Conservation (phyloP, 331 rosid genomes). For the Stylosanthes scabra region DNA sequence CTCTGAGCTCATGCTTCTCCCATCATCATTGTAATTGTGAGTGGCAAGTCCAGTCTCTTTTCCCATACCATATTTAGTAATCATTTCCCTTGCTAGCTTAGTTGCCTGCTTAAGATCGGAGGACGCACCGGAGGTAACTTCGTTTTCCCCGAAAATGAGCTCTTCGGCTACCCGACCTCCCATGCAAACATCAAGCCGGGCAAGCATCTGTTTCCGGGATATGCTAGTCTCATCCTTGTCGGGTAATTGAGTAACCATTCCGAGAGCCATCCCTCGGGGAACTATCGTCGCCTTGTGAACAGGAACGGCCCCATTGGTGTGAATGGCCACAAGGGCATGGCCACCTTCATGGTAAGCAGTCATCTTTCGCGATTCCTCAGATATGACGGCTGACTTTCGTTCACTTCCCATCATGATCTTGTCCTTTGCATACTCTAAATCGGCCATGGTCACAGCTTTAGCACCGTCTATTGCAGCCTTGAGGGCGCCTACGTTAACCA, state of each 20-base stretch:
- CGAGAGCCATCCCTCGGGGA: constrained; percentile 84
- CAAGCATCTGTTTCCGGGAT: constrained; percentile 86
- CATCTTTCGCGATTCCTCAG: constrained; percentile 67
- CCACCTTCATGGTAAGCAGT: constrained; percentile 95
- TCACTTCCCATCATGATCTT: constrained; percentile 93
- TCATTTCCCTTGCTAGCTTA: constrained; percentile 74
- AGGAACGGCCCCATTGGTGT: constrained; percentile 83
- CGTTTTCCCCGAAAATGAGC: constrained; percentile 81
- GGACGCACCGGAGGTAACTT: constrained; percentile 82
- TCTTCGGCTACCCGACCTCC: too few species aligned
- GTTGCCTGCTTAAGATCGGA: constrained; percentile 74
- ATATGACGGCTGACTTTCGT: constrained; percentile 80
- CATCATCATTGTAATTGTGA: constrained; percentile 75
- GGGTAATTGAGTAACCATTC: constrained; percentile 84
- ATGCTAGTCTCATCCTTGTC: constrained; percentile 68
- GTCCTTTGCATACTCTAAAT: constrained; percentile 85
- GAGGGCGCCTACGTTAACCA: constrained; percentile 81
- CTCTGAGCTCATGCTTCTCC: constrained; percentile 93
- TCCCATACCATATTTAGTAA: constrained; percentile 89
- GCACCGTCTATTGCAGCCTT: constrained; percentile 95
- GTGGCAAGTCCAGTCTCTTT: constrained; percentile 73
- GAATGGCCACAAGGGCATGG: constrained; percentile 90
- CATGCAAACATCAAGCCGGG: too few species aligned
- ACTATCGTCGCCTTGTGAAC: constrained; percentile 94
- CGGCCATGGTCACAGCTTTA: constrained; percentile 79